phyloP scores from a whole-genome alignment of 1,284 basidiomycete genomes.

The Sanghuangporus weigelae region DNA sequence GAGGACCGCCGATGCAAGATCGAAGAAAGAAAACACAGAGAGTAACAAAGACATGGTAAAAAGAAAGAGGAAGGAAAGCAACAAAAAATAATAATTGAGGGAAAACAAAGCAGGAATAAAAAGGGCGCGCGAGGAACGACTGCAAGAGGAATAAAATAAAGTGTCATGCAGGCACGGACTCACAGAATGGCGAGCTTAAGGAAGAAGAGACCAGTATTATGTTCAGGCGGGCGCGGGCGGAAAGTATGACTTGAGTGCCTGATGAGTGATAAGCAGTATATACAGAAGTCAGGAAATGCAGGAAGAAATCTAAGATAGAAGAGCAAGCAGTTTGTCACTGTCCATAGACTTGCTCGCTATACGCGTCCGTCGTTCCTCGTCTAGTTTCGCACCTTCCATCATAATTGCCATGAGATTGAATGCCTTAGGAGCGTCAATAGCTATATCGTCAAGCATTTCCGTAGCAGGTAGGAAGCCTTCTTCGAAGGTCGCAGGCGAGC shows the following conservation, averaged over 20 bases:
- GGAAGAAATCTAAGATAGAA: slow-evolving; percentile 44
- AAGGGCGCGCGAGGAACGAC: slow-evolving; percentile 16
- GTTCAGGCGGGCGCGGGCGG: not conserved
- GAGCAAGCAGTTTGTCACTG: slow-evolving; percentile 49
- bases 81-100: slow-evolving; percentile 15
- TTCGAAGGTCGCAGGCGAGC: slow-evolving; percentile 54
- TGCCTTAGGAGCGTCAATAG: slow-evolving; percentile 86
- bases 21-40: slow-evolving; percentile 4
- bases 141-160: slow-evolving; percentile 2
- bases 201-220: not conserved
- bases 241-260: not conserved
- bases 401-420: slow-evolving; percentile 72
- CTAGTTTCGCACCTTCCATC: slow-evolving; percentile 62
- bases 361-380: slow-evolving; percentile 50
- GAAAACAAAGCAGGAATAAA: slow-evolving; percentile 17
- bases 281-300: not conserved
- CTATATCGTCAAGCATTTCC: slow-evolving; percentile 80
- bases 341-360: slow-evolving; percentile 57
- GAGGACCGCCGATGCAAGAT: not conserved
- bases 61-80: not conserved
- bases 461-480: slow-evolving; percentile 63
- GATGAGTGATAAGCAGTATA: not conserved
- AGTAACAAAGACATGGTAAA: not conserved
- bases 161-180: slow-evolving; percentile 8
- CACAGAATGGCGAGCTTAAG: not conserved